phyloP scores from a whole-genome alignment of 140 eudicot genomes.

The Ambrosia hybrid region DNA sequence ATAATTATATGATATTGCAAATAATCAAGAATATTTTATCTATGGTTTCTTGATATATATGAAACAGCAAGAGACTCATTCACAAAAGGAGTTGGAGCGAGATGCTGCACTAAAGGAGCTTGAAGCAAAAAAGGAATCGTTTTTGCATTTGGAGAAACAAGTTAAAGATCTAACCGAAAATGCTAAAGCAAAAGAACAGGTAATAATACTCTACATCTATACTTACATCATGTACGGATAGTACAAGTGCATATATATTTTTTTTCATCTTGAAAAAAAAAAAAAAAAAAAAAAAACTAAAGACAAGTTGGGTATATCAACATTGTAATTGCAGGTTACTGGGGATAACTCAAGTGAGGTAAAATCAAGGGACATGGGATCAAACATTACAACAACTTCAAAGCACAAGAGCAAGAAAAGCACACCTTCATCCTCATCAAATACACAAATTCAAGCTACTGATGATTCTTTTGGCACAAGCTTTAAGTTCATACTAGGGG shows the following conservation, averaged over 20 bases:
- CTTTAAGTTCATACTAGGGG: constrained; percentile 68
- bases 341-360: constrained; percentile 37
- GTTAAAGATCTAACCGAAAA: constrained; percentile 64
- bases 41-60: constrained; percentile 3
- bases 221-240: too few relatives aligned
- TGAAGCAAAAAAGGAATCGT: constrained; percentile 58
- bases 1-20: not conserved
- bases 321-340: constrained; percentile 38
- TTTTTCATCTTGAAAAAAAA: too few relatives aligned
- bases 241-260: too few relatives aligned
- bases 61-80: constrained; percentile 54
- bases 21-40: not conserved
- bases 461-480: constrained; percentile 55
- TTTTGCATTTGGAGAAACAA: constrained; percentile 50
- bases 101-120: constrained; percentile 71
- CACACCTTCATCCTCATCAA: constrained; percentile 47
- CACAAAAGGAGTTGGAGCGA: constrained; percentile 54
- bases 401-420: constrained; percentile 81
- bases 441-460: constrained; percentile 34
- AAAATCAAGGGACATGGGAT: constrained; percentile 70
- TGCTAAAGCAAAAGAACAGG: constrained; percentile 64
- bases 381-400: constrained; percentile 43
- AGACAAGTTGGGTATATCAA: constrained; percentile 6
- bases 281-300: not conserved
- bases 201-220: constrained; percentile 27